These are phyloP conservation scores for Phytopythium aichiense DNA, from an alignment of 352 stramenopile species.

Conservation along the genomic window DNA sequence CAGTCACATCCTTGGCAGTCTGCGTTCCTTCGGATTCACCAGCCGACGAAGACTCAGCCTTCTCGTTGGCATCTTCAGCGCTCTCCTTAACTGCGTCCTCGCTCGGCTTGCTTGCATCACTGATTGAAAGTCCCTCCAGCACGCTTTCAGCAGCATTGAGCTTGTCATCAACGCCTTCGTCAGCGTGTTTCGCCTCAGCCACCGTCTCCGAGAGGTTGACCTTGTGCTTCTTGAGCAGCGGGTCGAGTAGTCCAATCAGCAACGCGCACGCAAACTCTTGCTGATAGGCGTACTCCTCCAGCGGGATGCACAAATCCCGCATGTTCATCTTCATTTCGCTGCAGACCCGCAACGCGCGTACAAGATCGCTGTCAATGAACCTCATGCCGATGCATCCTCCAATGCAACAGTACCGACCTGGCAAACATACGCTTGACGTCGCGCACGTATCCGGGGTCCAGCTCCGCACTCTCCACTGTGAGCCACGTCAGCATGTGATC, in stretches of 20 bases:
- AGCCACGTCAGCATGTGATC: background rate
- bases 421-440: conserved; percentile 60
- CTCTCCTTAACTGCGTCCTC: background rate
- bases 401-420: conserved; percentile 17
- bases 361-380: background rate
- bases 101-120: background rate
- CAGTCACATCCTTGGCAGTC: background rate
- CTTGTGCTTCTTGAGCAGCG: conserved; percentile 58
- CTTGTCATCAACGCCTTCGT: background rate
- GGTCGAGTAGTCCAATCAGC: conserved; percentile 69
- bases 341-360: background rate
- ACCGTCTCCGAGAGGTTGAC: conserved; percentile 35
- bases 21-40: background rate
- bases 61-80: conserved; percentile 13
- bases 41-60: background rate
- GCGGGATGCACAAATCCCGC: conserved; percentile 73
- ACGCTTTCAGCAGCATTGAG: conserved; percentile 1
- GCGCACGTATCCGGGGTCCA: conserved; percentile 68
- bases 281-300: conserved; percentile 82
- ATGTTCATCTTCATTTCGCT: conserved; percentile 87
- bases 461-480: conserved; percentile 37
- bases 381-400: background rate
- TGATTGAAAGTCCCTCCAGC: conserved; percentile 3
- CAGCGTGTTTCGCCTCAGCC: background rate
- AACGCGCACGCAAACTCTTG: conserved; percentile 73